Percentiles rank a stretch among this genome's conserved stretches.
These are phyloP conservation scores for Podospora sp. DNA, from an alignment of 495 filamentous ascomycete species.

Conservation along the genomic window DNA sequence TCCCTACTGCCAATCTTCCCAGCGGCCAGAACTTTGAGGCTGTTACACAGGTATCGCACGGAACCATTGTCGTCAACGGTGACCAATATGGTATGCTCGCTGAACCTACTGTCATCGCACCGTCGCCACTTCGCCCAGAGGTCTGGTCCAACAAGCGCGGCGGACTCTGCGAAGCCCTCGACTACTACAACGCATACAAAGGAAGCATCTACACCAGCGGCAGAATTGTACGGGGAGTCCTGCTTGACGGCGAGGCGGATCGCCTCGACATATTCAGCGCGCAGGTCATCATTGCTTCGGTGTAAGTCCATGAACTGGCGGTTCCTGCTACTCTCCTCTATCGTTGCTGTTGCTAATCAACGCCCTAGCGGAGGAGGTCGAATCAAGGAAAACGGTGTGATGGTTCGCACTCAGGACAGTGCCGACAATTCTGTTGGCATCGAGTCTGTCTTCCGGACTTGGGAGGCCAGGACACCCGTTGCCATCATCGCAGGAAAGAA, in stretches of 20 bases:
- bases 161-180: slow-evolving; percentile 66
- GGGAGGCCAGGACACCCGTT: slow-evolving; percentile 44
- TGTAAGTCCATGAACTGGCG: slow-evolving; percentile 53
- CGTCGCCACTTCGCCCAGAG: not conserved
- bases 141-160: slow-evolving; percentile 63
- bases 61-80: not conserved
- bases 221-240: slow-evolving; percentile 55
- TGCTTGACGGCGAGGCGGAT: slow-evolving; percentile 63
- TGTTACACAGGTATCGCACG: no score
- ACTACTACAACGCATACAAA: slow-evolving; percentile 67
- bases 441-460: slow-evolving; percentile 44
- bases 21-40: no score
- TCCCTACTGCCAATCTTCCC: no score
- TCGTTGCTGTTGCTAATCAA: slow-evolving; percentile 6
- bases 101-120: not conserved
- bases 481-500: slow-evolving; percentile 63
- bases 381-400: not conserved
- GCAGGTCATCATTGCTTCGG: slow-evolving; percentile 66
- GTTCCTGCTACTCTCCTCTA: not conserved
- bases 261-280: slow-evolving; percentile 61
- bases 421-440: slow-evolving; percentile 26
- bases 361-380: slow-evolving; percentile 55
- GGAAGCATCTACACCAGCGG: slow-evolving; percentile 57
- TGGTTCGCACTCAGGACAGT: not conserved
- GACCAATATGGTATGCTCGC: not conserved